Base-by-base conservation (phyloP, 768 basidiomycete genomes). In the Rhizopogon vinicolor region DNA sequence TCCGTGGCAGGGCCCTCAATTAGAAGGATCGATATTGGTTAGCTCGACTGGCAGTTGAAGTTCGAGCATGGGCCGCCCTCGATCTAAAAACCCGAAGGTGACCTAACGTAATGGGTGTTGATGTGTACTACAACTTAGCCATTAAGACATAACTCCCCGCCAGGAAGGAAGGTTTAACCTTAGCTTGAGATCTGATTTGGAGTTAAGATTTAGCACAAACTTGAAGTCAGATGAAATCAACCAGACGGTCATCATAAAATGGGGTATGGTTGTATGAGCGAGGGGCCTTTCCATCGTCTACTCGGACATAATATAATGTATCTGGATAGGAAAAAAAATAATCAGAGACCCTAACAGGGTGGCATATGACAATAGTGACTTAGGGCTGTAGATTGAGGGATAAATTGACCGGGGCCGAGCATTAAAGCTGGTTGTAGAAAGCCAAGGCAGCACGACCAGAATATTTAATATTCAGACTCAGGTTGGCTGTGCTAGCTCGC, bases 31-130 rank as follows among this genome's bases (percentile, higher is more conserved):
- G 13, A 37, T 37, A 49, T 33, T 10, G 35, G 14, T 25, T 37
- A 49, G 48, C 37, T 49, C 48, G 19, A 49, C 48, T 22, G 35
- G 37, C 35, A 35, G 37, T 25, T 35, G 25, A 25, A 25, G 22
- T 39, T 49, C 48, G 35, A 49, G 35, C 5, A 49, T 48, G 46
- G 33, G 14, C 48, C 33, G 48, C 35, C 35, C 19, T 49, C 39
- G 48, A 49, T 49, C 33, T 49, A 49, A 49, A 49, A 49, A 14
- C 35, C 48, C 48, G 48, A 49, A n/a, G 46, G 33, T 49, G 46
- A 19, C 48, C 12, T 37, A 10, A 49, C 48, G 48, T 49, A 49
- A 49, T n/a, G n/a, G 39, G 39, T 13, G 5, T 33, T 48, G 33
- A 48, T 48, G 33, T 49, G 48, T 5, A 35, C 9, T 49, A 37